Percentiles rank a stretch among this genome's conserved stretches.
phyloP scores from a whole-genome alignment of 2,329 filamentous ascomycete species.

The Laburnicola sp. region DNA sequence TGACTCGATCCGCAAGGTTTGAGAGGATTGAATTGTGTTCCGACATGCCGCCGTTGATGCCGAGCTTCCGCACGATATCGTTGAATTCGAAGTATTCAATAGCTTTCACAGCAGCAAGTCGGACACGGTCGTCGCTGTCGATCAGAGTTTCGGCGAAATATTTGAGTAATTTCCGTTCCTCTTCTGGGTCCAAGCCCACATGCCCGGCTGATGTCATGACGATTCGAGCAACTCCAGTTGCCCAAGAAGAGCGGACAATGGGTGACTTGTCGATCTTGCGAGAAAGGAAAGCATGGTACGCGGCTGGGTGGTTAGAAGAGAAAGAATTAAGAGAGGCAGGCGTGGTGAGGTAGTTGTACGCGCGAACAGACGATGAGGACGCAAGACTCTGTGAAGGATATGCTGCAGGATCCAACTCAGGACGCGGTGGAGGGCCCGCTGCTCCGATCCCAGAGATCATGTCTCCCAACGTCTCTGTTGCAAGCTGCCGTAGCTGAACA shows the following conservation, averaged over 20 bases:
- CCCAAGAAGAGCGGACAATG: conserved; percentile 83
- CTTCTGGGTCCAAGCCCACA: conserved; percentile 80
- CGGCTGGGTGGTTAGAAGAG: conserved; percentile 73
- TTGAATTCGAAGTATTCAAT: conserved; percentile 79
- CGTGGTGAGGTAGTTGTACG: conserved; percentile 69
- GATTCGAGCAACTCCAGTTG: conserved; percentile 79
- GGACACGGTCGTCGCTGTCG: conserved; percentile 88
- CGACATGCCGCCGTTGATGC: conserved; percentile 71
- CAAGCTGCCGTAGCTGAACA: conserved; percentile 79
- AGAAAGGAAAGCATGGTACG: conserved; percentile 83
- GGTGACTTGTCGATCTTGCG: conserved; percentile 85
- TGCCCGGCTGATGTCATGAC: conserved; percentile 88
- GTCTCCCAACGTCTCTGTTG: conserved; percentile 92
- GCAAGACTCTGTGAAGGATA: conserved; percentile 74
- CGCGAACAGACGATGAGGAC: conserved; percentile 34
- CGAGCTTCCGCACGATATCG: conserved; percentile 81
- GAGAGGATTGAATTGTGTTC: conserved; percentile 77
- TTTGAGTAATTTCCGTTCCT: conserved; percentile 74
- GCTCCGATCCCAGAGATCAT: conserved; percentile 93
- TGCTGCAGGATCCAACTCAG: conserved; percentile 74
- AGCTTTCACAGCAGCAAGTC: conserved; percentile 83
- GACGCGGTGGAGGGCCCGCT: conserved; percentile 78
- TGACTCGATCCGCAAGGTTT: conserved; percentile 82
- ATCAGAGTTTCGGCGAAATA: conserved; percentile 78
- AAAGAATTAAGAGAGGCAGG: conserved; percentile 90